These are phyloP conservation scores for Paraconiothyrium brasiliense DNA, from an alignment of 2,329 filamentous ascomycete species.

Conservation along the genomic window DNA sequence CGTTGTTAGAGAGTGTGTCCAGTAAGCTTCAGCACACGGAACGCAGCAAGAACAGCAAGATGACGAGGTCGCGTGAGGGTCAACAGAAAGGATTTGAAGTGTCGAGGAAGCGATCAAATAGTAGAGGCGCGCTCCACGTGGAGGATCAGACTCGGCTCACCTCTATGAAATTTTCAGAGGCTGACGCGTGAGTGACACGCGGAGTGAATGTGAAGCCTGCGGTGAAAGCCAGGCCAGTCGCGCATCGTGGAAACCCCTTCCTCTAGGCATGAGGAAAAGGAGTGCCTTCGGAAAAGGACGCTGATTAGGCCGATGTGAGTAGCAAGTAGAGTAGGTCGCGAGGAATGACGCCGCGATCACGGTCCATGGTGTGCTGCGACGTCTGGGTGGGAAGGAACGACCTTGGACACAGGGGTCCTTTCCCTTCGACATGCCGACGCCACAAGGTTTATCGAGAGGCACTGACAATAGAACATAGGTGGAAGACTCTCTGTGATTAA, in stretches of 20 bases:
- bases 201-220: background rate
- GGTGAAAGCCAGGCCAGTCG: background rate
- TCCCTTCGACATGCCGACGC: background rate
- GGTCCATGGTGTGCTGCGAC: background rate
- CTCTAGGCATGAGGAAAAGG: background rate
- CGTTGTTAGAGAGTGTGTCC: background rate
- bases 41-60: background rate
- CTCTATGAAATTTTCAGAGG: background rate
- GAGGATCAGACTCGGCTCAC: background rate
- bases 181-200: background rate
- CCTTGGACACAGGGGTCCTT: background rate
- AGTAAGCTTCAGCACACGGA: background rate
- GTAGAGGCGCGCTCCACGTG: background rate
- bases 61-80: background rate
- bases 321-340: too few relatives aligned
- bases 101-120: background rate
- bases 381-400: background rate
- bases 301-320: too few relatives aligned
- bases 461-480: too few relatives aligned
- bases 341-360: background rate
- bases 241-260: background rate
- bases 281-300: background rate
- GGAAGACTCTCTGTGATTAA: background rate
- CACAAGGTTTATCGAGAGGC: background rate
- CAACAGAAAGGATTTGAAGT: background rate